Conservation (phyloP, 2,329 filamentous ascomycete species). For the Penicillium janthinellum region DNA sequence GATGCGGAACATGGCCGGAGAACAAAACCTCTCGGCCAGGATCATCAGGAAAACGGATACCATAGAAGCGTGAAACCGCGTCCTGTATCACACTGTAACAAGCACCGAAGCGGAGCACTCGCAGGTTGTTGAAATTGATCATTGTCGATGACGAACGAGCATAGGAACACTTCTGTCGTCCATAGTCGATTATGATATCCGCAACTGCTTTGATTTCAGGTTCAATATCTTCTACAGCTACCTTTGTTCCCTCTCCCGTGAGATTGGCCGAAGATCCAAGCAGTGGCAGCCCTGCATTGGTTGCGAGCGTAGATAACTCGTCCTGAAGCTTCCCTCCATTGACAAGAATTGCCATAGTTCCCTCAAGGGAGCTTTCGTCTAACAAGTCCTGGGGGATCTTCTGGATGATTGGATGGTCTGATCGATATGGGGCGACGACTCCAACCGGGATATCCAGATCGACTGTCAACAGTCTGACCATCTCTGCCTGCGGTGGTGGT, state of each 20-base stretch:
- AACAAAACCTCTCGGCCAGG: conserved; percentile 16
- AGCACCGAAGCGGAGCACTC: conserved; percentile 32
- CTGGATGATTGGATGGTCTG: conserved; percentile 28
- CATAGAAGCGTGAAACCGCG: conserved; percentile 24
- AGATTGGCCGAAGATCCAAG: conserved; percentile 38
- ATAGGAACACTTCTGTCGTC: conserved; percentile 27
- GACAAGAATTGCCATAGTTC: conserved; percentile 33
- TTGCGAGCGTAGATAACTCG: conserved; percentile 28
- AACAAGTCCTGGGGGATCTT: conserved; percentile 20
- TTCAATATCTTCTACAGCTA: conserved; percentile 33
- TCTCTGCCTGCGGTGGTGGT: conserved; percentile 12
- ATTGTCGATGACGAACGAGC: conserved; percentile 33
- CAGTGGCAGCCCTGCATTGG: conserved; percentile 23
- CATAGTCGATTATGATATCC: conserved; percentile 38
- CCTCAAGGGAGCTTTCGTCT: conserved; percentile 19
- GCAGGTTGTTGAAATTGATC: conserved; percentile 30
- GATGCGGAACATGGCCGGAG: conserved; percentile 16
- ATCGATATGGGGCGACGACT: conserved; percentile 26
- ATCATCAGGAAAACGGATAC: conserved; percentile 23
- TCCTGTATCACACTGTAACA: conserved; percentile 35
- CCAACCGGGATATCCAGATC: conserved; percentile 32
- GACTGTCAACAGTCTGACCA: conserved; percentile 25
- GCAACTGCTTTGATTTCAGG: conserved; percentile 30
- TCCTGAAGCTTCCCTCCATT: conserved; percentile 31
- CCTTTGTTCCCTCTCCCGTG: conserved; percentile 33